Percentiles rank a stretch among this genome's conserved stretches.
These are phyloP conservation scores for Lentinula guzmanii DNA, from an alignment of 768 basidiomycete species.

Conservation along the genomic window DNA sequence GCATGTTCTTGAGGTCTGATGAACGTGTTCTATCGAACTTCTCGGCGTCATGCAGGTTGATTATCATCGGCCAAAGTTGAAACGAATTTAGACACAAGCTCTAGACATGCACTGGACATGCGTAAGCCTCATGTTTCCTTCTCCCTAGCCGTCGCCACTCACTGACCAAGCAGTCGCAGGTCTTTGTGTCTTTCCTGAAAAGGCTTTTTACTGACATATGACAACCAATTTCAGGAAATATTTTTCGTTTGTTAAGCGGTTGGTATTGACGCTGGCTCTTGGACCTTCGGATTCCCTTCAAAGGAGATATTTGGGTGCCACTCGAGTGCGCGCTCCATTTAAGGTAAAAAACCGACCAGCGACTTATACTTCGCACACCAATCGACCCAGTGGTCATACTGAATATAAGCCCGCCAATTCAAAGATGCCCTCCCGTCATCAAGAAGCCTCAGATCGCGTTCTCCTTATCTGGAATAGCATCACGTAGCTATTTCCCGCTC, in stretches of 20 bases:
- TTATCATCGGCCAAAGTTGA: neutral
- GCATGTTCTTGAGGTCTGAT: neutral
- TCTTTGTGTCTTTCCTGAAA: neutral
- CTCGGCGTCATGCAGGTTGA: neutral
- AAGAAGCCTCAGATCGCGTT: neutral
- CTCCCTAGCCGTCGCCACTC: neutral
- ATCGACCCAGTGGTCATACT: neutral
- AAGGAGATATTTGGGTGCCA: constrained; percentile 1
- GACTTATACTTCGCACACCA: neutral
- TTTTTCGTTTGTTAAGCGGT: neutral
- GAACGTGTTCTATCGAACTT: neutral
- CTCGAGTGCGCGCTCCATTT: constrained; percentile 2
- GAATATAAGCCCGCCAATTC: neutral
- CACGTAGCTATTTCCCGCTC: neutral
- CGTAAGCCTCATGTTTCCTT: neutral
- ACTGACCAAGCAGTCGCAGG: neutral
- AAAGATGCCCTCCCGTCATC: neutral
- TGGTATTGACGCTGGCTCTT: neutral
- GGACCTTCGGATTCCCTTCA: neutral
- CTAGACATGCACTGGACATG: neutral
- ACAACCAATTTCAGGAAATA: neutral
- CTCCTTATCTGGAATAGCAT: neutral
- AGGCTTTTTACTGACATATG: neutral
- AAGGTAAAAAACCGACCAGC: neutral
- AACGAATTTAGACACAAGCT: neutral